These are phyloP conservation scores for Calonectria crousiana DNA, from an alignment of 2,329 filamentous ascomycete genomes.

Conservation along the genomic window DNA sequence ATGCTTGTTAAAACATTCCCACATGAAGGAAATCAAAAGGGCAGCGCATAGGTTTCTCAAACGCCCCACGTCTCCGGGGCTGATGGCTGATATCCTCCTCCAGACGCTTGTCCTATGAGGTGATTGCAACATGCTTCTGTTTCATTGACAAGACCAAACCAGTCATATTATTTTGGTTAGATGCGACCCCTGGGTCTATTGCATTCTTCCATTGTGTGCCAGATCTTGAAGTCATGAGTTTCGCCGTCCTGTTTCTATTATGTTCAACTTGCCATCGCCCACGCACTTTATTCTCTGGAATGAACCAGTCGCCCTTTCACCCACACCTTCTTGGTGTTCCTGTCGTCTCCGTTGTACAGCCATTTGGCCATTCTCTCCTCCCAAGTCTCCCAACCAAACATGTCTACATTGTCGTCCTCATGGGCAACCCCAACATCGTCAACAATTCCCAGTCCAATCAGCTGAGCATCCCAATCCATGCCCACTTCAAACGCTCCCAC, in stretches of 20 bases:
- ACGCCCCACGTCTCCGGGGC: neutral
- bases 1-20: neutral
- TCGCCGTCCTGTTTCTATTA: neutral
- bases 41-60: neutral
- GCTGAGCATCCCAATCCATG: conserved; percentile 91
- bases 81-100: neutral
- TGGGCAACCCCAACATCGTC: conserved; percentile 52
- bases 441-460: conserved; percentile 73
- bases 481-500: conserved; percentile 88
- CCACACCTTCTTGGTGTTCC: conserved; percentile 92
- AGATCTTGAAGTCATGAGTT: neutral
- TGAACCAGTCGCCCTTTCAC: conserved; percentile 88
- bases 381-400: conserved; percentile 95
- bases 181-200: neutral
- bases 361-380: conserved; percentile 90
- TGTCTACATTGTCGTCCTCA: conserved; percentile 76
- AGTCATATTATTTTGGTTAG: too few species aligned
- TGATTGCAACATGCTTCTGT: too few species aligned
- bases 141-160: neutral
- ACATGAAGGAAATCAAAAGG: neutral
- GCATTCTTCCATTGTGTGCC: neutral
- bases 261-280: neutral
- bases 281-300: conserved; percentile 49
- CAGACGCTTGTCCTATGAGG: neutral
- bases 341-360: conserved; percentile 93